Evolutionary conservation across 1,284 basidiomycete species (phyloP), one percentile per base, ranked within the genome.

Genomic region (Apiotrichum veenhuisii): DNA sequence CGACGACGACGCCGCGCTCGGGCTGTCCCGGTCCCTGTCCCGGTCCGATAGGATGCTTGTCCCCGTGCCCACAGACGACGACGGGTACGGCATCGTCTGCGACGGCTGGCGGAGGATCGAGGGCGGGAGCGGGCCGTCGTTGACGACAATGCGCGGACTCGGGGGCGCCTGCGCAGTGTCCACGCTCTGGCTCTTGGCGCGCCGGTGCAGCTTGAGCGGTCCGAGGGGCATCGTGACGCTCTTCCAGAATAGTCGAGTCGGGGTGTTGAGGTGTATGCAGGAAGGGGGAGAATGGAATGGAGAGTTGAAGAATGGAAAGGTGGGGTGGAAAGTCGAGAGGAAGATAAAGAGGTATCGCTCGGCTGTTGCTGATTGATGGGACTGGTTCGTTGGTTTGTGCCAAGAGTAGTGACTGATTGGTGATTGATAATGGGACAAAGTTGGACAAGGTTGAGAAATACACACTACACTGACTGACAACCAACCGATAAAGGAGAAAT

Each of bases 161-260:
- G 40, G 3, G 14, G 56, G 51, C 11, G 44, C 8, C 17, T 20
- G 38, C 34, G 50, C 9, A 5, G 20, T 8, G 18, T 33, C 26
- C 22, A 33, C 20, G 37, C 40, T 22, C 22, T 43, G 27, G 20
- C 22, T 26, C 30, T 56, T 57, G 2, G 38, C 15, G 2, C 55
- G 55, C 14, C 55, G 20, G 45, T 52, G 50, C 4, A 52, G 25
- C 44, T 57, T 57, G 50, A 57, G 43, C 10, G 34, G 50, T 30
- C 25, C 25, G 38, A 57, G 44, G 17, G 55, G 38, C 55, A 57
- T 56, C 15, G 37, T 30, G 44, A 14, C 9, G 15, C 17, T 15
- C 7, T 10, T 22, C 9, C 15, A 25, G 23, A 14, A 4, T 10
- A 43, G n/a, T 43, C 5, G 12, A 30, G 30, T 30, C 30, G 30